A percentile compares a stretch with the other conserved stretches of the same genome.
phyloP scores from a whole-genome alignment of 495 filamentous ascomycete species.

The Talaromyces nanjingensis region DNA sequence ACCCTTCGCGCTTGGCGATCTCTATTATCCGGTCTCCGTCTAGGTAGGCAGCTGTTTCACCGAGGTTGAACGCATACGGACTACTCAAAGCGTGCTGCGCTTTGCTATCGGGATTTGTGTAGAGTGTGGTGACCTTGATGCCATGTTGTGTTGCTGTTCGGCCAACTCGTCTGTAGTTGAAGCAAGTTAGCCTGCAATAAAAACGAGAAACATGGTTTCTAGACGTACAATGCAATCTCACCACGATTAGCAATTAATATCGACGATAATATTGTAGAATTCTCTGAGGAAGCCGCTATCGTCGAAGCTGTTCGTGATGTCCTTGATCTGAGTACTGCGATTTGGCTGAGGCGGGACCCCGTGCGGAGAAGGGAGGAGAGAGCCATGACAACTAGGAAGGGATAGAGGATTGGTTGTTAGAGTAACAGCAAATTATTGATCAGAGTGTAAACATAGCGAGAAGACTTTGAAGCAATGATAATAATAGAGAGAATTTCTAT shows the following conservation, averaged over 20 bases:
- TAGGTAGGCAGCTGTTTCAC: conserved; percentile 74
- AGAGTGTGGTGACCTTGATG: conserved; percentile 89
- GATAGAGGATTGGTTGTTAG: background rate
- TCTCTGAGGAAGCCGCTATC: conserved; percentile 16
- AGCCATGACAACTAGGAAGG: conserved; percentile 24
- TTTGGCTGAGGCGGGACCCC: conserved; percentile 31
- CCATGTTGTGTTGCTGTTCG: conserved; percentile 81
- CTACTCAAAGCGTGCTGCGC: conserved; percentile 86
- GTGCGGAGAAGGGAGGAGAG: conserved; percentile 43
- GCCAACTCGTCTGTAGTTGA: conserved; percentile 58
- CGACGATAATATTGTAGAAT: conserved; percentile 57
- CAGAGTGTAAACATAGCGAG: background rate
- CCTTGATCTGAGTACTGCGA: conserved; percentile 25
- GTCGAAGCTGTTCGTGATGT: conserved; percentile 27
- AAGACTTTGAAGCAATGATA: background rate
- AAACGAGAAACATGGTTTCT: background rate
- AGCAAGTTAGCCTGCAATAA: background rate
- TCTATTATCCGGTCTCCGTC: conserved; percentile 88
- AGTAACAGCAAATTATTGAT: background rate
- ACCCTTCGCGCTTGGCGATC: conserved; percentile 76
- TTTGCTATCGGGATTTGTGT: conserved; percentile 82
- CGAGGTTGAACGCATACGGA: conserved; percentile 74
- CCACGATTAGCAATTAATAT: conserved; percentile 95
- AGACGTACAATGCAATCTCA: conserved; percentile 77
- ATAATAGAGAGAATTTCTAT: background rate